Conservation (phyloP, 331 rosid species). For the Stylosanthes scabra region DNA sequence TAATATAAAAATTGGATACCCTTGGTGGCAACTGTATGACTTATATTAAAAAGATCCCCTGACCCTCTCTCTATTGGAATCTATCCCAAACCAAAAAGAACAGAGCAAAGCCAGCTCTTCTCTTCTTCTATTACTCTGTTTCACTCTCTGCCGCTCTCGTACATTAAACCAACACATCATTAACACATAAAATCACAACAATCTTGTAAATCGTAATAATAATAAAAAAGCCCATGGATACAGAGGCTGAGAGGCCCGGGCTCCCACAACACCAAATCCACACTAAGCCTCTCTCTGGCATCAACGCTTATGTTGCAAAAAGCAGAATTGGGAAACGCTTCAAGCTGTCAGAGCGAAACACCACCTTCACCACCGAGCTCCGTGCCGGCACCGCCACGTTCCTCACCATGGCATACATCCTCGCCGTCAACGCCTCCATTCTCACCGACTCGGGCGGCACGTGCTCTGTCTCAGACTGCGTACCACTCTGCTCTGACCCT, state of each 20-base stretch:
- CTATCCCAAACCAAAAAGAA: slow-evolving; percentile 18
- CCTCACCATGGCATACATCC: slow-evolving; percentile 98
- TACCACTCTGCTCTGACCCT: slow-evolving; percentile 81
- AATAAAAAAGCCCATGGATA: slow-evolving; percentile 28
- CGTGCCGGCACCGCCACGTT: slow-evolving; percentile 98
- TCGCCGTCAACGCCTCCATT: slow-evolving; percentile 98
- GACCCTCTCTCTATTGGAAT: slow-evolving; percentile 10
- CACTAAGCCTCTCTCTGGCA: slow-evolving; percentile 53
- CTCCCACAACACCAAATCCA: slow-evolving; percentile 21
- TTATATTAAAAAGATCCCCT: slow-evolving; percentile 47
- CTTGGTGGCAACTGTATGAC: not conserved
- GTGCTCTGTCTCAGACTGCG: slow-evolving; percentile 81
- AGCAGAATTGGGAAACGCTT: slow-evolving; percentile 71
- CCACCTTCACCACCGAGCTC: slow-evolving; percentile 96
- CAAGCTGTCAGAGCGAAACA: slow-evolving; percentile 74
- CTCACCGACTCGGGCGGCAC: slow-evolving; percentile 93
- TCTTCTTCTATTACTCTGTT: not conserved
- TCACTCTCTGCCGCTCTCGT: slow-evolving; percentile 8
- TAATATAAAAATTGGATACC: not conserved
- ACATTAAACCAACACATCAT: slow-evolving; percentile 11
- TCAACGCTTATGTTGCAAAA: slow-evolving; percentile 60
- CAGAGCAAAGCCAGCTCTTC: not conserved
- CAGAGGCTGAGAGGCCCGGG: slow-evolving; percentile 54
- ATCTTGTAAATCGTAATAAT: not conserved
- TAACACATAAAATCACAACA: not conserved